Evolutionary conservation across 2,329 filamentous ascomycete species (phyloP), one percentile per base, ranked within the genome.

Genomic region (Diaporthe vaccinii): DNA sequence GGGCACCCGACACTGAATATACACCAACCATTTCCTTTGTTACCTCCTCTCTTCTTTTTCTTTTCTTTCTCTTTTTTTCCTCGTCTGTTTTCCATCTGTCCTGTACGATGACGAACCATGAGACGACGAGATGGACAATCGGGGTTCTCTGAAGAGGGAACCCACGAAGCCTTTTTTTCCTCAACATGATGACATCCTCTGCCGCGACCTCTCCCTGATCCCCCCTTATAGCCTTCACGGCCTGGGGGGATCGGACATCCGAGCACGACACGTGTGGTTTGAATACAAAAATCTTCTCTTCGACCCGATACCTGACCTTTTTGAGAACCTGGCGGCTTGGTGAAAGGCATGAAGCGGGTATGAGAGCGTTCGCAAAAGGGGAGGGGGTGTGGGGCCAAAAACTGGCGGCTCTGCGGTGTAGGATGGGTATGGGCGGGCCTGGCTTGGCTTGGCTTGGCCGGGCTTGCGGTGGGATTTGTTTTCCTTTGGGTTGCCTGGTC

Each of bases 281-380:
- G 59, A 44, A 25, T 39, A 39, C 65, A 68, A 53, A 39, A 49
- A 41, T 39, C 58, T 73, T 73, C 70, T 68, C 55, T 74, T 68
- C 62, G 49, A 51, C 22, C 53, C 44, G 44, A 62, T 73, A 39
- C 22, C 44, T 49, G 46, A 34, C 28, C 22, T 28, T 61, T 57
- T 75, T 69, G 41, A 68, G 59, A 70, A 65, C 59, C 62, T 73
- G 71, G 61, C 44, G 74, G 74, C 70, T 75, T 74, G 74, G 62
- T 73, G 74, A 49, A 58, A 72, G 31, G 44, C 44, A 34, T 59
- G 41, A 74, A 34, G 55, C 17, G 44, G 34, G 22, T 14, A 15
- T 12, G 55, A 25, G 22, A 57, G 28, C 53, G 53, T 57, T 57
- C 17, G n/a, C 28, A 31, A 22, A 57, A 44, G 15, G 41, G 17